Evolutionary conservation across 1,284 basidiomycete genomes (phyloP).

Genomic region (Naganishia sp.): DNA sequence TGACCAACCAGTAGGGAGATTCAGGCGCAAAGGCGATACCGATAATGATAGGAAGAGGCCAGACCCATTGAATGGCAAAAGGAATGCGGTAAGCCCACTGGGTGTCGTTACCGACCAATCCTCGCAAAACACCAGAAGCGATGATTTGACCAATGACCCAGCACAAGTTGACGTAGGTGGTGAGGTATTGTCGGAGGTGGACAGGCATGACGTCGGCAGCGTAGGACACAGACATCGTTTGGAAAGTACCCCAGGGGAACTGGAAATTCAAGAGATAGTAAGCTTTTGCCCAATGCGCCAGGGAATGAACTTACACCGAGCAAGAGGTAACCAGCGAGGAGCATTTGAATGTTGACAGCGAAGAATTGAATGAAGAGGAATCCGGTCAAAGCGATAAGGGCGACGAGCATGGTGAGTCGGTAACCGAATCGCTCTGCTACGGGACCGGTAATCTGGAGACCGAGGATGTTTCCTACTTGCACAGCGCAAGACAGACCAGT

Average conservation of each 20-base stretch:
- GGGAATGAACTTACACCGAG: slow-evolving; percentile 38
- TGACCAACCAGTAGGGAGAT: slow-evolving; percentile 33
- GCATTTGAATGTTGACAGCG: slow-evolving; percentile 44
- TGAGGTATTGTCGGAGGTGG: slow-evolving; percentile 48
- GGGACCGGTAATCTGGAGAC: slow-evolving; percentile 49
- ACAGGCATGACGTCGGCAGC: slow-evolving; percentile 55
- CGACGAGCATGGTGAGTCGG: slow-evolving; percentile 46
- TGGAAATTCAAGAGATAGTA: too few species aligned
- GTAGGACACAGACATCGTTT: slow-evolving; percentile 52
- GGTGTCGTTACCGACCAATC: slow-evolving; percentile 38
- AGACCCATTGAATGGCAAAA: slow-evolving; percentile 55
- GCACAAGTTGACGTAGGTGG: slow-evolving; percentile 53
- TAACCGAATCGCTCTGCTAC: slow-evolving; percentile 52
- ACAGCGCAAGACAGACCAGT: slow-evolving; percentile 44
- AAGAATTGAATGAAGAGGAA: slow-evolving; percentile 55
- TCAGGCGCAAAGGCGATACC: slow-evolving; percentile 33
- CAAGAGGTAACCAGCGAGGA: slow-evolving; percentile 52
- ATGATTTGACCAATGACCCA: slow-evolving; percentile 50
- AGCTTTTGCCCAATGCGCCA: too few species aligned
- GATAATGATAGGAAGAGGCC: slow-evolving; percentile 47
- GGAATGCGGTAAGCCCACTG: slow-evolving; percentile 48
- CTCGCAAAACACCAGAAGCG: slow-evolving; percentile 49
- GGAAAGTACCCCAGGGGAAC: slow-evolving; percentile 43
- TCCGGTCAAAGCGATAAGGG: slow-evolving; percentile 43
- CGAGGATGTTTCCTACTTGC: slow-evolving; percentile 44